A percentile compares a stretch with the other conserved stretches of the same genome.
phyloP scores from a whole-genome alignment of 805 yeast genomes.

The Barnettozyma vustinii region DNA sequence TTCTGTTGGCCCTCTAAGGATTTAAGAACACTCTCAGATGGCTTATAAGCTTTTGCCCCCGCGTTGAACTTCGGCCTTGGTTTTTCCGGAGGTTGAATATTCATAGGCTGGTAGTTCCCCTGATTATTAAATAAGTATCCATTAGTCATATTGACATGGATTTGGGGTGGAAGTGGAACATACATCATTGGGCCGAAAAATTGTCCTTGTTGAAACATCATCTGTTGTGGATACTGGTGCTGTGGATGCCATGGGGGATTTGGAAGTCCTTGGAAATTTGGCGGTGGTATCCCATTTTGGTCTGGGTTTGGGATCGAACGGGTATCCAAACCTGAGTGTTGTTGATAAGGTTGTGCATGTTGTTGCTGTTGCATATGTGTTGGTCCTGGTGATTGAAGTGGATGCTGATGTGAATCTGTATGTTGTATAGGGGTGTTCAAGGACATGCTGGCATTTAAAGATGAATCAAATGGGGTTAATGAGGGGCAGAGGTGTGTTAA shows the following conservation, averaged over 20 bases:
- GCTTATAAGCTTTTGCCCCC: not conserved
- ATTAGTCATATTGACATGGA: not conserved
- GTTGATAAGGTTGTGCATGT: conserved; percentile 4
- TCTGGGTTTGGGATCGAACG: not conserved
- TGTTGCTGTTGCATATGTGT: conserved; percentile 1
- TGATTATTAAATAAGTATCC: not conserved
- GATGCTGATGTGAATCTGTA: not conserved
- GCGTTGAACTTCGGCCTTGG: conserved; percentile 4
- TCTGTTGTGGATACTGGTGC: not conserved
- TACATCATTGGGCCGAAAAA: not conserved
- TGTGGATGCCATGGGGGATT: conserved; percentile 1
- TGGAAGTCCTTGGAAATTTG: not conserved
- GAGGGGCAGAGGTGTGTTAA: not conserved
- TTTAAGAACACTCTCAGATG: not conserved
- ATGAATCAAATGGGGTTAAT: not conserved
- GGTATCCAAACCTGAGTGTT: not conserved
- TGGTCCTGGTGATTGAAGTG: not conserved
- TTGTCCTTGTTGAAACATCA: conserved; percentile 1
- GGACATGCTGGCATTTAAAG: conserved; percentile 7
- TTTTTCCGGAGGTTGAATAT: not conserved
- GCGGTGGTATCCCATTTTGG: not conserved
- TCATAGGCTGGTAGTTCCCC: conserved; percentile 1
- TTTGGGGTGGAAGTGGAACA: not conserved
- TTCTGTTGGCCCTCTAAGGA: not conserved
- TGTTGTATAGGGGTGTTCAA: conserved; percentile 2